Base-by-base conservation (phyloP, 2,329 filamentous ascomycete species). In the Mycosphaerelloides madeirae region DNA sequence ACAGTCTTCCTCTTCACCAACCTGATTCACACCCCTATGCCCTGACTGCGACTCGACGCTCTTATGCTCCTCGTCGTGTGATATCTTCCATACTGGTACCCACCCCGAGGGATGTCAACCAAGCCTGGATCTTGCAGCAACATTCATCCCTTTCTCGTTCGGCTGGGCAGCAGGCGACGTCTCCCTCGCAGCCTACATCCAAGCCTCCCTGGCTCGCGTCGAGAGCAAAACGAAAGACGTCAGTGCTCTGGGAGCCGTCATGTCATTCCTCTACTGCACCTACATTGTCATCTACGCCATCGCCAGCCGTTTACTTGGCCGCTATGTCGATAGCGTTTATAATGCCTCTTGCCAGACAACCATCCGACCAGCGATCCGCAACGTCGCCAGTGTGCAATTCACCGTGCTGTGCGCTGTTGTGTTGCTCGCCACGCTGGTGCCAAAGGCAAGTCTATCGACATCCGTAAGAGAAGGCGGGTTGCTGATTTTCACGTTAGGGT, bases 1-100 rank as follows among this genome's bases (percentile, higher is more conserved):
- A 44, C 42, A 12, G 42, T 44, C 6, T 44, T 44, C 29, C 29
- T 44, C 11, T 44, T 44, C 36, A 44, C 42, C 20, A 44, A 44
- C 20, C 6, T 44, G 29, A 31, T 44, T 11, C 42, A 44, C 15
- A 44, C 42, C n/a, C 42, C 42, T 28, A 44, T 44, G 42, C 42
- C 42, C 5, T 44, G 42, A 35, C 36, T 44, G 13, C 35, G 42
- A 5, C 29, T 44, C 13, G 42, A 44, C 19, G 42, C 42, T 12
- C 14, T 38, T 5, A 39, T 29, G 13, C 34, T 44, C 12, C 29
- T 44, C 15, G 39, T 44, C 14, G 36, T 44, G 11, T 44, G 42
- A 35, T 44, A 44, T 14, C 36, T 44, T 15, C 29, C 35, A 8
- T 44, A 32, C 31, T 44, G 42, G 42, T 44, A 44, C 16, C 42